Percentiles rank a stretch among this genome's conserved stretches.
Conservation (phyloP, 345 rosid species). For the Eucalyptus coolabah region DNA sequence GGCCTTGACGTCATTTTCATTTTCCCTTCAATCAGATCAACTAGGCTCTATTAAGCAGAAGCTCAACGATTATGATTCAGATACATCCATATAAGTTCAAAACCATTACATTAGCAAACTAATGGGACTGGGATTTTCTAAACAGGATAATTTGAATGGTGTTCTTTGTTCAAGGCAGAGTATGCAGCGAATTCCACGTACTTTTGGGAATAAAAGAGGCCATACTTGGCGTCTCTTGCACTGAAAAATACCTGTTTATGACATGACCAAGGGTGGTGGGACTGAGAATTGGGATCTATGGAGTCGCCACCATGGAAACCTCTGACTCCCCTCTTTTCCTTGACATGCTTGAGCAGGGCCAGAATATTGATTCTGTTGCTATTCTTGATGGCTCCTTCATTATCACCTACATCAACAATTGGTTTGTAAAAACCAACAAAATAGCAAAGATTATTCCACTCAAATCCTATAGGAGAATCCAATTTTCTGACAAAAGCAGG, state of each 20-base stretch:
- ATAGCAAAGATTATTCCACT: not conserved
- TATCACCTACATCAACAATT: constrained; percentile 71
- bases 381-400: constrained; percentile 79
- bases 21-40: constrained; percentile 33
- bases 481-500: not conserved
- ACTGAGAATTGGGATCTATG: constrained; percentile 5
- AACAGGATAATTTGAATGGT: not conserved
- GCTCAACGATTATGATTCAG: not conserved
- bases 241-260: constrained; percentile 50
- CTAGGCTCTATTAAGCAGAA: not conserved
- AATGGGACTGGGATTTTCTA: not conserved
- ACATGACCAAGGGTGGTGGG: constrained; percentile 86
- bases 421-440: not conserved
- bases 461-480: not conserved
- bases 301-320: constrained; percentile 67
- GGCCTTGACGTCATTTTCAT: constrained; percentile 81
- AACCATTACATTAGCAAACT: not conserved
- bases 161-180: not conserved
- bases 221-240: not conserved
- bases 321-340: constrained; percentile 54
- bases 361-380: constrained; percentile 54
- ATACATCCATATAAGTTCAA: not conserved
- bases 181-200: not conserved
- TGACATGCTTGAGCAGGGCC: constrained; percentile 42
- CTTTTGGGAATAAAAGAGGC: not conserved